Percentiles rank a stretch among this genome's conserved stretches.
Evolutionary conservation across 1,284 basidiomycete species (phyloP).

Genomic region (Ustilago lituana): DNA sequence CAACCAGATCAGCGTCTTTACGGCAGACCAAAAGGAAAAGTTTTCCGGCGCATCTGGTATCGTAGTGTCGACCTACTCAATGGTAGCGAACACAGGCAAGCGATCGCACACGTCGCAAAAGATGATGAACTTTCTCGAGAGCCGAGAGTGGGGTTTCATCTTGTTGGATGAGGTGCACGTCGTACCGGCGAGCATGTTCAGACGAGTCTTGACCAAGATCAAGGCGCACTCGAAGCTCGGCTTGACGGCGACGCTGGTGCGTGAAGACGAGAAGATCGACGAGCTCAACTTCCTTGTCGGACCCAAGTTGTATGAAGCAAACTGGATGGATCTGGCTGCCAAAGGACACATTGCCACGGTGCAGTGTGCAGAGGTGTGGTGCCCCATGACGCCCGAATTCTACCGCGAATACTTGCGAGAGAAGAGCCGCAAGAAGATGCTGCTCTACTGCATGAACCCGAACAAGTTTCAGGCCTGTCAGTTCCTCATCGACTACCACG

Average conservation of each 20-base stretch:
- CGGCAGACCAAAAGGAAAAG: conserved; percentile 66
- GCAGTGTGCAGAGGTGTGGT: conserved; percentile 97
- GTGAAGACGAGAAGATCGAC: conserved; percentile 98
- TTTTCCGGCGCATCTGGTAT: conserved; percentile 66
- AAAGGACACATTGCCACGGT: conserved; percentile 99
- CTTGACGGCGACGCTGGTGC: conserved; percentile 81
- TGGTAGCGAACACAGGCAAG: conserved; percentile 67
- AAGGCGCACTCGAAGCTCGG: conserved; percentile 67
- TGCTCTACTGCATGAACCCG: conserved; percentile 99
- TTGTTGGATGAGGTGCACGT: conserved; percentile 67
- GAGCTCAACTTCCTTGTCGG: conserved; percentile 99
- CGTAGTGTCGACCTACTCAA: conserved; percentile 67
- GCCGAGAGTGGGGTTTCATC: conserved; percentile 67
- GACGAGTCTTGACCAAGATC: conserved; percentile 66
- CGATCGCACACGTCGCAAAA: conserved; percentile 67
- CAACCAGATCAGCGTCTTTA: conserved; percentile 66
- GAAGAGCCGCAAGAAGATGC: conserved; percentile 89
- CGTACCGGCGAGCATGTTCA: conserved; percentile 67
- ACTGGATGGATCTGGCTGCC: conserved; percentile 99
- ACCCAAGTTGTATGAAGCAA: conserved; percentile 98
- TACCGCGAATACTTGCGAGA: conserved; percentile 96
- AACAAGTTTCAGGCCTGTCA: conserved; percentile 99
- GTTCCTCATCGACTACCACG: conserved; percentile 98
- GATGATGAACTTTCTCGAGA: conserved; percentile 68
- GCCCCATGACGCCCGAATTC: conserved; percentile 99